These are phyloP conservation scores for Penicillium frequentans DNA, from an alignment of 2,329 filamentous ascomycete species.

Conservation along the genomic window DNA sequence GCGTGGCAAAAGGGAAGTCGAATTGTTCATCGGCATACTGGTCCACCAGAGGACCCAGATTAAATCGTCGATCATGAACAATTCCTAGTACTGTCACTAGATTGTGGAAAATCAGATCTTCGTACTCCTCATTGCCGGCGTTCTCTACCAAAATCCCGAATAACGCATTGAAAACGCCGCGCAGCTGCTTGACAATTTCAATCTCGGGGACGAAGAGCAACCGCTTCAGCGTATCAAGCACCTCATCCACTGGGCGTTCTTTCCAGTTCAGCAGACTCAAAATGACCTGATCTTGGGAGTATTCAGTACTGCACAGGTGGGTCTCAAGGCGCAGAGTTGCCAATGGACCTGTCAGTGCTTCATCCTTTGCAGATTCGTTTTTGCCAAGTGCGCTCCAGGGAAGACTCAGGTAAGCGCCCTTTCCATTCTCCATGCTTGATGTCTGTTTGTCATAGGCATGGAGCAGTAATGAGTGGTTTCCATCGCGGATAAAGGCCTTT, in stretches of 20 bases:
- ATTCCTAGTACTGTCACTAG: conserved; percentile 89
- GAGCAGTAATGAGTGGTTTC: conserved; percentile 74
- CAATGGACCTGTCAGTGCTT: conserved; percentile 72
- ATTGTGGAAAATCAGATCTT: conserved; percentile 88
- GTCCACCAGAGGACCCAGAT: conserved; percentile 85
- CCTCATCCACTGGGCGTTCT: conserved; percentile 68
- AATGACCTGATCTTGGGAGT: conserved; percentile 87
- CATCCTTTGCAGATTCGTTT: conserved; percentile 68
- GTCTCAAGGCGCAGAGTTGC: conserved; percentile 78
- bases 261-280: conserved; percentile 85
- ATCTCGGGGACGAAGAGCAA: conserved; percentile 95
- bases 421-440: conserved; percentile 67
- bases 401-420: conserved; percentile 81
- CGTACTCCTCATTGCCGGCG: conserved; percentile 86
- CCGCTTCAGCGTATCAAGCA: conserved; percentile 73
- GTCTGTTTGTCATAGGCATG: conserved; percentile 94
- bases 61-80: conserved; percentile 91
- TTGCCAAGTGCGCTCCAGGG: conserved; percentile 73
- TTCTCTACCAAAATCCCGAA: conserved; percentile 91
- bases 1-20: conserved; percentile 88
- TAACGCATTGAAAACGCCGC: conserved; percentile 83
- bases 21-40: conserved; percentile 86
- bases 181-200: conserved; percentile 91
- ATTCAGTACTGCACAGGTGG: conserved; percentile 89
- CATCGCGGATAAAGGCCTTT: conserved; percentile 85